phyloP scores from a whole-genome alignment of 2,329 filamentous ascomycete species.

The Apiospora marii region DNA sequence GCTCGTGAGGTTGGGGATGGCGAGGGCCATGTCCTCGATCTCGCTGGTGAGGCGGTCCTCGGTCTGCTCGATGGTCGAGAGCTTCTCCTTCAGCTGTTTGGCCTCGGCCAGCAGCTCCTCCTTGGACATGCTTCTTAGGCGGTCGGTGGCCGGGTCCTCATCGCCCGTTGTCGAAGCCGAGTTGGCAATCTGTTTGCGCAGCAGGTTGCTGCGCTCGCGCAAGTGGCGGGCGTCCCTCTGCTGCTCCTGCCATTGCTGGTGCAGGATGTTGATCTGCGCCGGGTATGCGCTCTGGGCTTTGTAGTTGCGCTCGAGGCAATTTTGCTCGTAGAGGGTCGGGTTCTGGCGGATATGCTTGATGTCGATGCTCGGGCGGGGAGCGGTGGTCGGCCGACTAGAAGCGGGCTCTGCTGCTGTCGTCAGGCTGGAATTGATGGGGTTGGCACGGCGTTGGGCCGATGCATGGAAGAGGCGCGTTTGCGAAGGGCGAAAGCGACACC shows the following conservation, averaged over 20 bases:
- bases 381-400: slow-evolving; percentile 67
- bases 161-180: slow-evolving; percentile 53
- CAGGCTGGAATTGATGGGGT: slow-evolving; percentile 26
- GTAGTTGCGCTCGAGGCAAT: slow-evolving; percentile 89
- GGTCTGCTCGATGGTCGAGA: slow-evolving; percentile 66
- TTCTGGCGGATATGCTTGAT: slow-evolving; percentile 91
- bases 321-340: slow-evolving; percentile 79
- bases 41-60: slow-evolving; percentile 68
- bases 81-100: slow-evolving; percentile 67
- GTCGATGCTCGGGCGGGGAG: slow-evolving; percentile 82
- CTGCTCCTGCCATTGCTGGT: slow-evolving; percentile 64
- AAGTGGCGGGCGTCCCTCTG: slow-evolving; percentile 67
- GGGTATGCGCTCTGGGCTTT: slow-evolving; percentile 61
- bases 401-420: slow-evolving; percentile 31
- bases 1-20: slow-evolving; percentile 88
- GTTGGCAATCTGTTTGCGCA: slow-evolving; percentile 66
- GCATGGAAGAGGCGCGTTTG: slow-evolving; percentile 32
- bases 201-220: slow-evolving; percentile 70
- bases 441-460: slow-evolving; percentile 31
- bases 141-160: slow-evolving; percentile 46
- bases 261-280: slow-evolving; percentile 61
- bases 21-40: slow-evolving; percentile 77
- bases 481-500: slow-evolving; percentile 36
- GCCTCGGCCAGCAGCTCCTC: slow-evolving; percentile 69
- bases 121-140: slow-evolving; percentile 44